These are phyloP conservation scores for Xylariaceae sp. DNA, from an alignment of 2,329 filamentous ascomycete species.

Conservation along the genomic window DNA sequence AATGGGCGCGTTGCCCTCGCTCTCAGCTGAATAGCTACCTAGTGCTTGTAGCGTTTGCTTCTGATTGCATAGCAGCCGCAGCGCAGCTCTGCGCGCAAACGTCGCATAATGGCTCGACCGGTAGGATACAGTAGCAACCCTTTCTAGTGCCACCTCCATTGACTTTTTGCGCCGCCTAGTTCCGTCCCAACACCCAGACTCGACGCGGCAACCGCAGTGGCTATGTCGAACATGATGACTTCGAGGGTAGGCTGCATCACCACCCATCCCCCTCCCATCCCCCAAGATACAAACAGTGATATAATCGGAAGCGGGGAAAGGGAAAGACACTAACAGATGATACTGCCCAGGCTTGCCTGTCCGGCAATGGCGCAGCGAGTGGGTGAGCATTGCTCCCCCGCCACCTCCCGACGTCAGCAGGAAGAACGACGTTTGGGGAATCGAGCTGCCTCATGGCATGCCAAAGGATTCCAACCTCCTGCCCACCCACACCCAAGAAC, in stretches of 20 bases:
- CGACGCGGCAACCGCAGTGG: conserved; percentile 55
- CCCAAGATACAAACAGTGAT: not conserved
- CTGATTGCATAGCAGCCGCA: too few species aligned
- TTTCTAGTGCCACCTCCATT: not conserved
- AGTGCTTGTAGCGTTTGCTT: too few species aligned
- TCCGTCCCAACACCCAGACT: conserved; percentile 42
- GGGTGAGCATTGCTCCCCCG: conserved; percentile 65
- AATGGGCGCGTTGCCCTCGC: too few species aligned
- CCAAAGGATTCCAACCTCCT: conserved; percentile 80
- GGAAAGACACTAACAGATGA: not conserved
- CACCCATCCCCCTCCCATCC: not conserved
- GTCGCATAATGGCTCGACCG: conserved; percentile 26
- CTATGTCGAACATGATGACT: conserved; percentile 60
- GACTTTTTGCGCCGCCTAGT: conserved; percentile 13
- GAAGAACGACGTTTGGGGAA: conserved; percentile 67
- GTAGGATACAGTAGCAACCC: conserved; percentile 5
- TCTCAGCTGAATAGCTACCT: too few species aligned
- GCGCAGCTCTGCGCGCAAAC: not conserved
- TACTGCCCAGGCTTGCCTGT: conserved; percentile 69
- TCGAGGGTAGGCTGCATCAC: conserved; percentile 46
- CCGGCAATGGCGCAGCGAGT: conserved; percentile 80
- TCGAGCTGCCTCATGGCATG: conserved; percentile 75
- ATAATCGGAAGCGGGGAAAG: not conserved
- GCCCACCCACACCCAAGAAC: conserved; percentile 74
- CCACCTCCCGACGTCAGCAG: conserved; percentile 61